phyloP scores from a whole-genome alignment of 1,139 yeast genomes.

The Candida anutae region DNA sequence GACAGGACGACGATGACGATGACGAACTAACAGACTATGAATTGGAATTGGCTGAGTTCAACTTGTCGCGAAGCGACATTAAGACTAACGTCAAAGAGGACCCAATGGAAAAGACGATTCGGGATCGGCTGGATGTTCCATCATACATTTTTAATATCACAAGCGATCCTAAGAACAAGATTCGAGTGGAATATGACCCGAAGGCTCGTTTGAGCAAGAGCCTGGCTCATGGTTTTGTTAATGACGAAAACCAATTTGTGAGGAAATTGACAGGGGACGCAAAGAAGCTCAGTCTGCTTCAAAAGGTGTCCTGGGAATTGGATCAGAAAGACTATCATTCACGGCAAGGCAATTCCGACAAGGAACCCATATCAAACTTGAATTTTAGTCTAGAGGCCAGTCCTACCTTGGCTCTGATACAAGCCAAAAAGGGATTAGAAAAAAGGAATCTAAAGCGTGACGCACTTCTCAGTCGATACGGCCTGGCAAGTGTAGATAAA shows the following conservation, averaged over 20 bases:
- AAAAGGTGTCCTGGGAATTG: conserved; percentile 48
- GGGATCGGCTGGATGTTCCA: conserved; percentile 50
- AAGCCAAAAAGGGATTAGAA: conserved; percentile 22
- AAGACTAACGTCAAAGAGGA: conserved; percentile 25
- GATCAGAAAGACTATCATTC: conserved; percentile 13
- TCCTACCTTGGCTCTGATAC: conserved; percentile 50
- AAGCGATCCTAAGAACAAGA: conserved; percentile 17
- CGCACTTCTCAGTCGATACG: conserved; percentile 25
- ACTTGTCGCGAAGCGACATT: conserved; percentile 22
- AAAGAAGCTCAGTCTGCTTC: conserved; percentile 36
- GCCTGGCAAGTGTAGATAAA: conserved; percentile 4
- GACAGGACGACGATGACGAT: conserved; percentile 14
- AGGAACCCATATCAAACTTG: conserved; percentile 28
- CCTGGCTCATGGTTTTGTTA: conserved; percentile 37
- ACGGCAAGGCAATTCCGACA: conserved; percentile 10
- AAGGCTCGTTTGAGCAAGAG: conserved; percentile 46
- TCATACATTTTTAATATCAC: conserved; percentile 36
- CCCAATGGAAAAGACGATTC: conserved; percentile 27
- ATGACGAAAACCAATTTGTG: conserved; percentile 48
- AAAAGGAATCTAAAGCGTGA: conserved; percentile 18
- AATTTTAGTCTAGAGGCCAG: conserved; percentile 45
- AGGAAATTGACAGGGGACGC: conserved; percentile 47
- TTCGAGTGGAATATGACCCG: conserved; percentile 41
- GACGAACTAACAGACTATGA: conserved; percentile 44
- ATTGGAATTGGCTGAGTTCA: conserved; percentile 42